Evolutionary conservation across 345 rosid species (phyloP).

Genomic region (Ceriops decandra): DNA sequence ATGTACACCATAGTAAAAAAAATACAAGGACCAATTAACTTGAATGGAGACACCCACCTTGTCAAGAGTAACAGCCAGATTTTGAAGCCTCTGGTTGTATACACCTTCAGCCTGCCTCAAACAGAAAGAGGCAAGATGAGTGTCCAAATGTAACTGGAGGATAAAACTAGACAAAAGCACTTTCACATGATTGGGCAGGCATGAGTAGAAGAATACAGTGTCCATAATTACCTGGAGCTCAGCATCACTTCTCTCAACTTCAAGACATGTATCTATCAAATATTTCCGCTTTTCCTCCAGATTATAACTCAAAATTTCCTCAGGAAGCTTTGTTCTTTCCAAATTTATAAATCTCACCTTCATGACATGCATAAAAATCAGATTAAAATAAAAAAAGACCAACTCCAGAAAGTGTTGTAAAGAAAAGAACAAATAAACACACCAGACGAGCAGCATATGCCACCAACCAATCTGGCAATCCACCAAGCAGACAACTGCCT

Average conservation of each 20-base stretch:
- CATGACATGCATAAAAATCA: slow-evolving; percentile 26
- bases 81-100: slow-evolving; percentile 99
- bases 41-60: slow-evolving; percentile 52
- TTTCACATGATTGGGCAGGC: background rate
- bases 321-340: slow-evolving; percentile 96
- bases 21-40: background rate
- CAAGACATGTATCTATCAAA: slow-evolving; percentile 62
- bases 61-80: slow-evolving; percentile 96
- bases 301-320: slow-evolving; percentile 83
- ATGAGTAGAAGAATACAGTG: slow-evolving; percentile 4
- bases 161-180: background rate
- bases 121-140: slow-evolving; percentile 26
- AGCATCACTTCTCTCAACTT: slow-evolving; percentile 96
- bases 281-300: slow-evolving; percentile 90
- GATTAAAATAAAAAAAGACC: background rate
- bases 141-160: slow-evolving; percentile 12
- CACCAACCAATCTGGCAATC: slow-evolving; percentile 91
- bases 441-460: slow-evolving; percentile 97
- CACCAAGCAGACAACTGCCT: slow-evolving; percentile 97
- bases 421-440: slow-evolving; percentile 21
- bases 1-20: background rate
- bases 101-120: slow-evolving; percentile 94
- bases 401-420: background rate
- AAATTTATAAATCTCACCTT: slow-evolving; percentile 95
- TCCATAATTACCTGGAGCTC: slow-evolving; percentile 85